Evolutionary conservation across 495 filamentous ascomycete species (phyloP), one percentile per base, ranked within the genome.

Genomic region (Penicillium longicatenatum): DNA sequence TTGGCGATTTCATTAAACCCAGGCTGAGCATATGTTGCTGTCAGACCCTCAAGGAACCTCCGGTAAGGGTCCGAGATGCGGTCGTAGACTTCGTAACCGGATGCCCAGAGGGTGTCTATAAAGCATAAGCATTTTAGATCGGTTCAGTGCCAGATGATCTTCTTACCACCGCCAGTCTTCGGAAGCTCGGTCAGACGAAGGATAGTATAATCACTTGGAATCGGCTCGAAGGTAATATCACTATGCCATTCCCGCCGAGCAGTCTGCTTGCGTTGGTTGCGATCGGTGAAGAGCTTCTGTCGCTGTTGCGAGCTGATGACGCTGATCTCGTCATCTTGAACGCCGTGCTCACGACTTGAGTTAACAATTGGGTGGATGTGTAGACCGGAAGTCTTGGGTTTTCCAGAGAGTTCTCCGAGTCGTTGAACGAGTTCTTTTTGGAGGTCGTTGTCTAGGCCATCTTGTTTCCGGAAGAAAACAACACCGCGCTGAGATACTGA

Each of bases 401-500:
- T 88, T 57, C 87, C 89, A 2, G 84, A 78, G 12, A 76, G 67
- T 61, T 85, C 71, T 12, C 88, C 88, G 0, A 93, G 81, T 2
- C 81, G 77, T 51, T 89, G 80, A 3, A 82, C 77, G 0, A 92
- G 80, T 55, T 86, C 80, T 64, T 92, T 92, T 58, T 89, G 85
- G 19, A 85, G 73, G 17, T 86, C 82, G 59, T 88, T 79, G 60
- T 79, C 79, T 8, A 90, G 69, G 51, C 75, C 79, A 67, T 91
- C 82, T 61, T 93, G 90, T 35, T 83, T 80, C 26, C 89, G 87
- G 75, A 94, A 91, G 77, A 91, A 92, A 41, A 93, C 90, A 0
- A 94, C 90, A 3, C 89, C 89, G 0, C 89, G 84, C 60, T 87
- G 85, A 16, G 89, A 93, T 62, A 94, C 89, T 92, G 31, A 4